phyloP scores from a whole-genome alignment of 768 basidiomycete species.

The Tephrocybe sp. region DNA sequence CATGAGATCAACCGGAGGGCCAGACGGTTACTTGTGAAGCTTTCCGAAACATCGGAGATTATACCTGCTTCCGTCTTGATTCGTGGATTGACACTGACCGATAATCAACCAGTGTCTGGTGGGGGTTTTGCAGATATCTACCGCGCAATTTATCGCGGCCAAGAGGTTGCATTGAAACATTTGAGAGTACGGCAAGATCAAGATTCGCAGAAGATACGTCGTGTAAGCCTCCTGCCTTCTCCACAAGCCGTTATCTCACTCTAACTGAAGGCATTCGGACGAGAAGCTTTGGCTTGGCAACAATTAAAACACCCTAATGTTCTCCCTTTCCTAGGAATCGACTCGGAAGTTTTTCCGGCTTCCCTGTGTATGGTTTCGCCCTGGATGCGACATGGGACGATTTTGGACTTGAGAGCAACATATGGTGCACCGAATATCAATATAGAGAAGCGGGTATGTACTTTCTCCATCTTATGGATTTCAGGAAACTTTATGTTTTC shows the following conservation, averaged over 20 bases:
- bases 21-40: slow-evolving; percentile 18
- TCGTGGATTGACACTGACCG: slow-evolving; percentile 10
- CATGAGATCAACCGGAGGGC: slow-evolving; percentile 14
- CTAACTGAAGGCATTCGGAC: slow-evolving; percentile 22
- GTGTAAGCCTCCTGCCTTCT: background rate
- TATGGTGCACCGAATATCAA: slow-evolving; percentile 20
- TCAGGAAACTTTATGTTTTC: too few relatives aligned
- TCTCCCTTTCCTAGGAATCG: slow-evolving; percentile 27
- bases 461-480: too few relatives aligned
- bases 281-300: slow-evolving; percentile 28
- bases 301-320: slow-evolving; percentile 26
- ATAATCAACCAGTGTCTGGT: slow-evolving; percentile 17
- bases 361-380: slow-evolving; percentile 28
- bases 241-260: background rate
- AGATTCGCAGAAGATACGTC: slow-evolving; percentile 17
- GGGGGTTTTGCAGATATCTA: slow-evolving; percentile 22
- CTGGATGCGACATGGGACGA: slow-evolving; percentile 28
- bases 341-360: slow-evolving; percentile 20
- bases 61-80: slow-evolving; percentile 19
- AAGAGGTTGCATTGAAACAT: slow-evolving; percentile 20
- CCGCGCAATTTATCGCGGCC: slow-evolving; percentile 16
- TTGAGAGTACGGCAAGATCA: slow-evolving; percentile 17
- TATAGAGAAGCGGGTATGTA: slow-evolving; percentile 12
- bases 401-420: slow-evolving; percentile 20
- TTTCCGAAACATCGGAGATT: slow-evolving; percentile 18